A percentile compares a stretch with the other conserved stretches of the same genome.
These are phyloP conservation scores for Rhodotorula kratochvilovae DNA, from an alignment of 768 basidiomycete species.

Conservation along the genomic window DNA sequence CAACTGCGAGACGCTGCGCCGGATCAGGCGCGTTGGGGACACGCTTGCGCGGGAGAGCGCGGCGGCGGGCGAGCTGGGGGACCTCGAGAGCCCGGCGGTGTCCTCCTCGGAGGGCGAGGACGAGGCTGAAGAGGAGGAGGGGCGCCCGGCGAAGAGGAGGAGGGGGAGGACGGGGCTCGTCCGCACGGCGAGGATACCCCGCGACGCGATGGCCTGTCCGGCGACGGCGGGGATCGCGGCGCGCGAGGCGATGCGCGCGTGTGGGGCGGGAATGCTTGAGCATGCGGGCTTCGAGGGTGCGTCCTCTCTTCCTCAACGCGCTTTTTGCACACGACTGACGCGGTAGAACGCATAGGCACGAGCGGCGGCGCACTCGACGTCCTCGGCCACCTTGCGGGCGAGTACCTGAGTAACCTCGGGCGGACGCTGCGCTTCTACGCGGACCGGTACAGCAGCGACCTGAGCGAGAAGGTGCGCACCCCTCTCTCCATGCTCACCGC, in stretches of 20 bases:
- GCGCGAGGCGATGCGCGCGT: conserved; percentile 5
- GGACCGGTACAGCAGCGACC: conserved; percentile 72
- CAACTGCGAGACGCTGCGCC: conserved; percentile 31
- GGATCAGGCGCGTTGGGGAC: conserved; percentile 22
- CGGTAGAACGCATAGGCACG: too few species aligned
- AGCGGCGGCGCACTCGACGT: conserved; percentile 61
- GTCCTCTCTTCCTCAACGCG: background rate
- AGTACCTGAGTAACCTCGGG: conserved; percentile 81
- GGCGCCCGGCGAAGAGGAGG: background rate
- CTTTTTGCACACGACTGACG: too few species aligned
- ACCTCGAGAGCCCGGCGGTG: conserved; percentile 16
- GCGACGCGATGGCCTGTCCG: background rate
- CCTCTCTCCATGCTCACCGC: background rate
- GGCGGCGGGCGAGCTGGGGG: too few species aligned
- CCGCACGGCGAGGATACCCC: background rate
- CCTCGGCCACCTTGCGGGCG: conserved; percentile 67
- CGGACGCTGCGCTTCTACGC: conserved; percentile 72
- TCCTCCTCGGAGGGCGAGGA: background rate
- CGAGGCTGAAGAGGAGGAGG: background rate
- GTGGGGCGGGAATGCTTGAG: conserved; percentile 13
- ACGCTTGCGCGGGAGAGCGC: conserved; percentile 19
- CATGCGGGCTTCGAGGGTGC: conserved; percentile 38
- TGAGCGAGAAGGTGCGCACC: conserved; percentile 73
- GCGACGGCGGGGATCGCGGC: conserved; percentile 8
- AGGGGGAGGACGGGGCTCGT: background rate